Evolutionary conservation across 169 alveolate species (phyloP).

Genomic region (Cryptosporidium sp.): DNA sequence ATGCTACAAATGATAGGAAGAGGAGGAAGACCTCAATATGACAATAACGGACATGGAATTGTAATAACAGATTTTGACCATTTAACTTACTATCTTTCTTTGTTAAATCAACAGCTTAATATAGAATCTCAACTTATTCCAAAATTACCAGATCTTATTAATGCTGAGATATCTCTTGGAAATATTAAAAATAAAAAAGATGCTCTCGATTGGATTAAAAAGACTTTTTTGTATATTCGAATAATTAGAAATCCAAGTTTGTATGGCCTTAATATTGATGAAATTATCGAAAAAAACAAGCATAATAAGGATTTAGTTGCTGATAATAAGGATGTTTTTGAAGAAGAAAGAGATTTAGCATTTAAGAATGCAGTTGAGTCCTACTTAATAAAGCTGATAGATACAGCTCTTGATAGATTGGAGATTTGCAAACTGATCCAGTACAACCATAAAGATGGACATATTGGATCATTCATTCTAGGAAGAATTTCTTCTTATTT

Average conservation of each 20-base stretch:
- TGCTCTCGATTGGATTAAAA: conserved; percentile 97
- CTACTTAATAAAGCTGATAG: conserved; percentile 77
- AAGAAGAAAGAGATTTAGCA: conserved; percentile 3
- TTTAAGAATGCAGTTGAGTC: conserved; percentile 35
- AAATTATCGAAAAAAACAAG: not conserved
- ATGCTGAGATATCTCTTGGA: conserved; percentile 98
- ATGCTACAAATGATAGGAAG: conserved; percentile 99
- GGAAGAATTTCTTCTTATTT: conserved; percentile 98
- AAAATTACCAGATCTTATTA: conserved; percentile 95
- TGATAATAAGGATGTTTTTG: not conserved
- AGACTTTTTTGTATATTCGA: conserved; percentile 96
- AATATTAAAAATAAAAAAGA: conserved; percentile 93
- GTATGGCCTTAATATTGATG: conserved; percentile 86
- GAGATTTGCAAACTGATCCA: conserved; percentile 93
- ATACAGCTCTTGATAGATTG: conserved; percentile 93
- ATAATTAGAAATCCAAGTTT: conserved; percentile 90
- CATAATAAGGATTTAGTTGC: not conserved
- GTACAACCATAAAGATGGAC: conserved; percentile 94
- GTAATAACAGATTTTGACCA: conserved; percentile 95
- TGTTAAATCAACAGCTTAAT: conserved; percentile 96
- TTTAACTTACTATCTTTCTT: conserved; percentile 95
- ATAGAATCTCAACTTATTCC: conserved; percentile 95
- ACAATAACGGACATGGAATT: conserved; percentile 98
- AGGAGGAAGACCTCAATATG: conserved; percentile 99
- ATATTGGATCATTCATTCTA: conserved; percentile 93